Evolutionary conservation across 2,329 filamentous ascomycete genomes (phyloP).

Genomic region (Apiospora phragmitis): DNA sequence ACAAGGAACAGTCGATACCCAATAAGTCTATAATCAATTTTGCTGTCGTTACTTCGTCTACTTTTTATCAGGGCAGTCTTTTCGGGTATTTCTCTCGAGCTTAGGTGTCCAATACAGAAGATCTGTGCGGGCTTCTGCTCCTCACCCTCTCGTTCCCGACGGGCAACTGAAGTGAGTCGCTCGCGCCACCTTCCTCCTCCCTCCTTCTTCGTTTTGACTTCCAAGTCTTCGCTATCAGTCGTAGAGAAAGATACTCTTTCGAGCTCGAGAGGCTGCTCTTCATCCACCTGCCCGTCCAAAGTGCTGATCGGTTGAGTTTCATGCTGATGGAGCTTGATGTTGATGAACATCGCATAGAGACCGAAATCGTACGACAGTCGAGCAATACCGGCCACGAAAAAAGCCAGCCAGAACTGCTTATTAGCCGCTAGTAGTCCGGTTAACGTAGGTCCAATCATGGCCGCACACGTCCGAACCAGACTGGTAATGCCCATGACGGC

Average conservation of each 20-base stretch:
- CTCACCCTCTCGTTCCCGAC: not conserved
- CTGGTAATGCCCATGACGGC: conserved; percentile 72
- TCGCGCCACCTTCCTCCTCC: not conserved
- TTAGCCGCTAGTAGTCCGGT: conserved; percentile 63
- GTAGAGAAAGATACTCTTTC: not conserved
- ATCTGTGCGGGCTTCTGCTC: conserved; percentile 9
- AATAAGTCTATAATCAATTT: not conserved
- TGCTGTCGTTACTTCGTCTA: not conserved
- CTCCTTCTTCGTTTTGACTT: not conserved
- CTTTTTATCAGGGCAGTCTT: not conserved
- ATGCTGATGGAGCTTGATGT: conserved; percentile 52
- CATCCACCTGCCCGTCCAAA: conserved; percentile 4
- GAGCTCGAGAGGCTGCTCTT: conserved; percentile 7
- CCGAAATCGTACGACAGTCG: conserved; percentile 64
- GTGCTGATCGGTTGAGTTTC: conserved; percentile 29
- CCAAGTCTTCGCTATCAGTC: not conserved
- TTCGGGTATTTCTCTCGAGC: too few species aligned
- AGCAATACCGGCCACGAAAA: conserved; percentile 61
- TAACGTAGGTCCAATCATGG: conserved; percentile 62
- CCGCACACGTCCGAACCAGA: conserved; percentile 64
- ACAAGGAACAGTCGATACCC: not conserved
- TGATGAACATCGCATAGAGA: conserved; percentile 58
- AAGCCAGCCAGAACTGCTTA: conserved; percentile 60
- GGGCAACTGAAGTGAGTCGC: not conserved
- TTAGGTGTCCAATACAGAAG: not conserved